Evolutionary conservation across 192 early-diverging fungal genomes (phyloP), one percentile per base, ranked within the genome.

Genomic region (Podila epigama): DNA sequence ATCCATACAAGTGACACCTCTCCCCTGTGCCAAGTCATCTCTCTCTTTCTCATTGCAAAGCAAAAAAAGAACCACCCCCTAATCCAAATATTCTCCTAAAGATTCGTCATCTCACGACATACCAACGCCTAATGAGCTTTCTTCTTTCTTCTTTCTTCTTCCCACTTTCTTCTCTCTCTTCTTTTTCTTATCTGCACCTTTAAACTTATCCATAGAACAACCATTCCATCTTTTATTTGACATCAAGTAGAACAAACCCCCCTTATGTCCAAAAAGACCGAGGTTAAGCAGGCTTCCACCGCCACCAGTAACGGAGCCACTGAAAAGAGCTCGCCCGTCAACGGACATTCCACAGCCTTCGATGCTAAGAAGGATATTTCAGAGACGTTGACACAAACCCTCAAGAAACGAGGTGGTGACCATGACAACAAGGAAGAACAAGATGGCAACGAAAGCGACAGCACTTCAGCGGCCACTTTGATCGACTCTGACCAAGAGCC

Each of bases 261-360:
- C 22, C 63, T 25, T 28, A 75, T 75, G 71, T 75, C 71, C 51
- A 75, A 67, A 75, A 67, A 75, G 51, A 62, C 71, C 18, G 64
- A 67, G 52, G 53, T 42, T 22, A n/a, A 63, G 61, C 25, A 52
- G 28, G 50, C 71, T 53, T 66, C 69, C 20, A 57, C 31, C 39
- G 52, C 56, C n/a, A 53, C 25, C 34, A 27, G 56, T 28, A 41
- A 41, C 15, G 41, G 56, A 31, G 40, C 42, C 18, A 29, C 60
- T 51, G 60, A 61, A 50, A 37, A 48, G 9, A 33, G 51, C 42
- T 29, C 22, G 10, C 16, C 42, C 34, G 42, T 55, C 44, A 65
- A 72, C 70, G 70, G 56, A 8, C 70, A 60, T 13, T 42, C 71
- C 4, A 67, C 71, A 32, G 71, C 71, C 2, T 54, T 54, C 59